Evolutionary conservation across 495 filamentous ascomycete species (phyloP).

Genomic region (Parathielavia hyrcaniae): DNA sequence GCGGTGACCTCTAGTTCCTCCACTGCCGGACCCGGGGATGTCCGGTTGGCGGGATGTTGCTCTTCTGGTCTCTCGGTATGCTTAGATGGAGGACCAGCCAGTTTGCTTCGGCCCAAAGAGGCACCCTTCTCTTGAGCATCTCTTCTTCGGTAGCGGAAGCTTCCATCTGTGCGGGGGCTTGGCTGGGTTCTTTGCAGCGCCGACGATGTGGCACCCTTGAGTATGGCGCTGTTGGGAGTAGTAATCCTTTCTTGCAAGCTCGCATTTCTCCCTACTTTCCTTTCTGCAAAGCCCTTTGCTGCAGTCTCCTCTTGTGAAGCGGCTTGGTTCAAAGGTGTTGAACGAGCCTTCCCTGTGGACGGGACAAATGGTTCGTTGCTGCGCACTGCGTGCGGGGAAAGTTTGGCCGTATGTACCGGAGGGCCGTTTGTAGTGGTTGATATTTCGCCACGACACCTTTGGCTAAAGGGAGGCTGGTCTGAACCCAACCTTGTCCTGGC

Average conservation of each 20-base stretch:
- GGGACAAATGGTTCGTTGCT: background rate
- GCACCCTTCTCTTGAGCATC: conserved; percentile 2
- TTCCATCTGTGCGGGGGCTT: conserved; percentile 26
- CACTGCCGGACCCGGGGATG: background rate
- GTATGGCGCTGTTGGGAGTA: background rate
- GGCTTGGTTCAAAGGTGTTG: background rate
- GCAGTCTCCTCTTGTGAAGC: background rate
- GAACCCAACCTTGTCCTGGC: background rate
- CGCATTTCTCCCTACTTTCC: background rate
- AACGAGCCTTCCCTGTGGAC: background rate
- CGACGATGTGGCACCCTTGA: background rate
- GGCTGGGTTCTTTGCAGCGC: conserved; percentile 19
- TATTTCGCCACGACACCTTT: background rate
- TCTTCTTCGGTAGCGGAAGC: conserved; percentile 27
- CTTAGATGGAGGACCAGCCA: background rate
- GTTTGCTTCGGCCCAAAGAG: background rate
- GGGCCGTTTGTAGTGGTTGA: background rate
- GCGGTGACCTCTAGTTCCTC: background rate
- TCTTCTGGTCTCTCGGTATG: background rate
- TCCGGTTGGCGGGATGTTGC: background rate
- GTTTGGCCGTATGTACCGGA: background rate
- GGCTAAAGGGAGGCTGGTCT: background rate
- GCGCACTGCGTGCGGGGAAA: background rate
- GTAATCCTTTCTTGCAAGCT: background rate
- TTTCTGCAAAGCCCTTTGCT: background rate